Evolutionary conservation across 257 asterid genomes (phyloP).

Genomic region (Ligustrum vulgare): DNA sequence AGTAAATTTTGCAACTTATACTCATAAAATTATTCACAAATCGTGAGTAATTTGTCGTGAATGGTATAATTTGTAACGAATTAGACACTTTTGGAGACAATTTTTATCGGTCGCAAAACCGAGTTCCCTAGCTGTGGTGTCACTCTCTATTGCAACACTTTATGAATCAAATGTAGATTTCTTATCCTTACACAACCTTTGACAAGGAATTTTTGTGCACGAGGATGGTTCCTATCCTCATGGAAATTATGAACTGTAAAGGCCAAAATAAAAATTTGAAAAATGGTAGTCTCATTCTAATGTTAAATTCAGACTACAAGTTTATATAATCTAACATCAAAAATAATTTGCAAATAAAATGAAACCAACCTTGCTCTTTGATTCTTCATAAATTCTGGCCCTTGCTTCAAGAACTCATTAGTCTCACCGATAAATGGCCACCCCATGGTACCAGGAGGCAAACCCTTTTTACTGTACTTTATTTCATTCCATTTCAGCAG

Average conservation of each 20-base stretch:
- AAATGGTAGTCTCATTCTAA: neutral
- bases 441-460: conserved; percentile 88
- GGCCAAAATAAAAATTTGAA: too few relatives aligned
- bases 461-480: conserved; percentile 39
- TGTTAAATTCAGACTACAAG: neutral
- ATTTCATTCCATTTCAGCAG: conserved; percentile 59
- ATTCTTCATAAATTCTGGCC: conserved; percentile 65
- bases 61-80: neutral
- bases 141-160: neutral
- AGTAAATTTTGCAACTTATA: neutral
- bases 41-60: neutral
- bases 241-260: too few relatives aligned
- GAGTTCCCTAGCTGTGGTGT: neutral
- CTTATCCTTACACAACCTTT: neutral
- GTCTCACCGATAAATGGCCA: conserved; percentile 86
- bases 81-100: neutral
- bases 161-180: neutral
- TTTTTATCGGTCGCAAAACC: neutral
- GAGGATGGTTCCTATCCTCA: too few relatives aligned
- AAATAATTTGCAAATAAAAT: neutral
- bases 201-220: neutral
- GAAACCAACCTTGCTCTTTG: conserved; percentile 51
- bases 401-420: conserved; percentile 48
- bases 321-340: too few relatives aligned
- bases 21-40: too few relatives aligned